Conservation (phyloP, 257 asterid species). For the Solanum dulcamara region DNA sequence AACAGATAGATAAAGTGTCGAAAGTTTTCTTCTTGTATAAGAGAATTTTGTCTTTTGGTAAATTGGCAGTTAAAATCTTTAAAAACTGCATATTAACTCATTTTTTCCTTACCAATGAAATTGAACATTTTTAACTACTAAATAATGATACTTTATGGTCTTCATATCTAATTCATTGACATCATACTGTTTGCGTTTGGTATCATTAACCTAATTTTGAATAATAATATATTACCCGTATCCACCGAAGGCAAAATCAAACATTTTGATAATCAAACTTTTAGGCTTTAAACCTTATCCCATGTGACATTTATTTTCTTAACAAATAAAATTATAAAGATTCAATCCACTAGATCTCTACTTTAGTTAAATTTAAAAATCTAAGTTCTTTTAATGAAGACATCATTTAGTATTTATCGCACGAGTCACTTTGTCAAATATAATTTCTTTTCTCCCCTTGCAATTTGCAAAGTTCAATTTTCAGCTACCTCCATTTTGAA, state of each 20-base stretch:
- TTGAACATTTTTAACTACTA: neutral
- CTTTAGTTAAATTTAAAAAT: neutral
- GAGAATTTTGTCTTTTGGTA: neutral
- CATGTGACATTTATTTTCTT: neutral
- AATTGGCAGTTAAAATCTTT: neutral
- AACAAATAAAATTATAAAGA: neutral
- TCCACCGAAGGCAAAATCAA: neutral
- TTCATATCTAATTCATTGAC: neutral
- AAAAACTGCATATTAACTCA: neutral
- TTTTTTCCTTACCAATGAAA: neutral
- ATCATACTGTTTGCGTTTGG: neutral
- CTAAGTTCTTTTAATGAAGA: neutral
- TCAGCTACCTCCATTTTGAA: neutral
- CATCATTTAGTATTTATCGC: neutral
- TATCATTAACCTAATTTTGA: neutral
- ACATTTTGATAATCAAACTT: neutral
- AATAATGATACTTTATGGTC: neutral
- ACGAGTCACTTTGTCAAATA: neutral
- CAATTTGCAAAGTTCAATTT: neutral
- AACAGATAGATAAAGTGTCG: no score
- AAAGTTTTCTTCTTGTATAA: no score
- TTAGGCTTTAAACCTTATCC: neutral
- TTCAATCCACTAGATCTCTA: neutral
- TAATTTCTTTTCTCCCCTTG: neutral
- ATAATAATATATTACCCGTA: neutral